Base-by-base conservation (phyloP, 495 filamentous ascomycete species). In the Podospora conica region DNA sequence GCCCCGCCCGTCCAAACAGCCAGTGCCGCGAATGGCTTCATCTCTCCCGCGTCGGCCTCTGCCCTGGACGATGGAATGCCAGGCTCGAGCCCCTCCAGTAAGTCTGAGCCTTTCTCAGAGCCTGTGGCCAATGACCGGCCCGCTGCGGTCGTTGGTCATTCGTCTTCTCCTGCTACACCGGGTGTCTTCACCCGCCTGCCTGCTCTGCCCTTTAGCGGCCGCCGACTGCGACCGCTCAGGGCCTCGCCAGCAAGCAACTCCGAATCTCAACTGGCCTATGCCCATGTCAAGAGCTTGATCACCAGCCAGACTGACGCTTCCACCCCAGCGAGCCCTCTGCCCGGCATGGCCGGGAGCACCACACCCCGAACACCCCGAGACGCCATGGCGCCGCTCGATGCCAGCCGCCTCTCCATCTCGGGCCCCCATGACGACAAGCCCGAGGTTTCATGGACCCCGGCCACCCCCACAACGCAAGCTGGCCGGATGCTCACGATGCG, bases 281-380 rank as follows among this genome's bases (percentile, higher is more conserved):
- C 58, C 58, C 25, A 59, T 29, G 22, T 64, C 40, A 68, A 67
- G 58, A 69, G 33, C 20, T 27, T 27, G 25, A 57, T 21, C 57
- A 12, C 33, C 57, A n/a, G 23, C 64, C 40, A 48, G n/a, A 28
- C 71, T 74, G 75, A 75, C 71, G 64, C 71, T 64, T 65, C 77
- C 23, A 74, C 74, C 78, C 66, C 78, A 82, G 84, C 81, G 40
- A 84, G 80, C 71, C 83, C 85, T 58, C 70, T 84, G 61, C 78
- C 27, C 18, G 64, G 55, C 7, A 61, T 28, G 23, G 73, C 74
- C 65, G 79, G 85, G 56, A 83, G 77, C 63, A 76, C 78, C 3
- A 88, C 91, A 4, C 94, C 94, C 40, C 90, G 81, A 60, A 98
- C 94, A 1, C 94, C 94, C 1, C 86, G 84, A 66, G 92, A 93